These are phyloP conservation scores for Dendrocalamus latiflorus DNA, from an alignment of 202 grass and related monocot genomes.

Conservation along the genomic window DNA sequence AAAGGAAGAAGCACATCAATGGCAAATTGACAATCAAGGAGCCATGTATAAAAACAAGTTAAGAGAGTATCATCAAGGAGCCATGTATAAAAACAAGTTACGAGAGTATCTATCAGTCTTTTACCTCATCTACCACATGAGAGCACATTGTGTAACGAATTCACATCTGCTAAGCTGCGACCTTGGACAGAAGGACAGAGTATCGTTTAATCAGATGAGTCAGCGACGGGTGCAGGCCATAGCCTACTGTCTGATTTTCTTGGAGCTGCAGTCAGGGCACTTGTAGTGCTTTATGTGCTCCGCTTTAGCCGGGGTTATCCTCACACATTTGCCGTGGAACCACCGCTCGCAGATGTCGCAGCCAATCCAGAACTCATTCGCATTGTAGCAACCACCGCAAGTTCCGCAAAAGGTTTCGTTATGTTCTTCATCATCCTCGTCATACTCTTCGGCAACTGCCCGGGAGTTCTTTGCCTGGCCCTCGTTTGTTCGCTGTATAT, in stretches of 20 bases:
- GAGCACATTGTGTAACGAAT: constrained; percentile 29
- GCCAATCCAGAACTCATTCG: constrained; percentile 87
- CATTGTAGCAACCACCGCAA: constrained; percentile 59
- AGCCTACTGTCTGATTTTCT: constrained; percentile 62
- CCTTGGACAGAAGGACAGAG: neutral
- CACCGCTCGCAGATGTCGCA: constrained; percentile 94
- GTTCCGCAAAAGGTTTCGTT: constrained; percentile 82
- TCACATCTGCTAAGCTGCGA: constrained; percentile 34
- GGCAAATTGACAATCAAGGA: no score
- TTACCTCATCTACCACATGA: no score
- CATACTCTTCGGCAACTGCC: constrained; percentile 35
- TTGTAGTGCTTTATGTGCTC: constrained; percentile 97
- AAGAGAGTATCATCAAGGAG: no score
- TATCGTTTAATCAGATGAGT: constrained; percentile 35
- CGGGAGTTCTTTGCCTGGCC: constrained; percentile 52
- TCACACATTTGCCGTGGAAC: constrained; percentile 94
- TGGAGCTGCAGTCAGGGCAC: constrained; percentile 96
- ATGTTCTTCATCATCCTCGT: constrained; percentile 70
- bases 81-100: constrained; percentile 4
- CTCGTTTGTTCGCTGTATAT: constrained; percentile 48
- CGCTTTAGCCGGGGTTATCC: constrained; percentile 84
- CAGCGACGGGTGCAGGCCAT: constrained; percentile 1
- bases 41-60: no score
- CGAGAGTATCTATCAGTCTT: constrained; percentile 7
- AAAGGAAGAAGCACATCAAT: no score